These are phyloP conservation scores for Rhizophagus clarus DNA, from an alignment of 192 early-diverging fungal species.

Conservation along the genomic window DNA sequence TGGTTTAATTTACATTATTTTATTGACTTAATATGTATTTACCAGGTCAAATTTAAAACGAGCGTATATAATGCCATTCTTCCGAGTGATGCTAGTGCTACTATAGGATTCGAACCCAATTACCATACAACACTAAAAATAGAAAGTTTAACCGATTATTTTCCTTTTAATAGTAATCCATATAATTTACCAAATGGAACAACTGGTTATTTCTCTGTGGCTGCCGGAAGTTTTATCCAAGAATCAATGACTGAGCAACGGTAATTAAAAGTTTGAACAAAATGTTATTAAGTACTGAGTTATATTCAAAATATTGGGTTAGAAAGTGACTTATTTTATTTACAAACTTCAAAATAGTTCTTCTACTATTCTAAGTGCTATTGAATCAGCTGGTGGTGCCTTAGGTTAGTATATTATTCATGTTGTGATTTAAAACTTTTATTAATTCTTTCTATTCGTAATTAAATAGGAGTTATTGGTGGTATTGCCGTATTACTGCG, in stretches of 20 bases:
- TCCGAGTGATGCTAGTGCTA: not conserved
- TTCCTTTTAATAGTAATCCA: conserved; percentile 9
- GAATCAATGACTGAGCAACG: not conserved
- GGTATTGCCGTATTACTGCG: not conserved
- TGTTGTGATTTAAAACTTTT: not conserved
- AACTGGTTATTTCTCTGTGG: conserved; percentile 10
- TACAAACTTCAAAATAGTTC: not conserved
- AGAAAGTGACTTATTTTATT: not conserved
- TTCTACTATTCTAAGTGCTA: not conserved
- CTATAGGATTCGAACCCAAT: not conserved
- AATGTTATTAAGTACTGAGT: too few relatives aligned
- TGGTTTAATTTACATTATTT: not conserved
- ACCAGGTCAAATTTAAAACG: conserved; percentile 4
- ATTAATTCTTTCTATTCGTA: not conserved
- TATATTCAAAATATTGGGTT: not conserved
- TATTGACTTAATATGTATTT: not conserved
- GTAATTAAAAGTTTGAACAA: not conserved
- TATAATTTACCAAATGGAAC: not conserved
- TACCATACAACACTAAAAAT: not conserved
- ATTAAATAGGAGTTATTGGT: not conserved
- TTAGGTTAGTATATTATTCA: not conserved
- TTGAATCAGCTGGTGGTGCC: not conserved
- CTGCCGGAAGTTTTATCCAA: conserved; percentile 20
- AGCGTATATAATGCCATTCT: not conserved
- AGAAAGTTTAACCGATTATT: not conserved